phyloP scores from a whole-genome alignment of 805 yeast genomes.

The Kodamaea lidongshanica region DNA sequence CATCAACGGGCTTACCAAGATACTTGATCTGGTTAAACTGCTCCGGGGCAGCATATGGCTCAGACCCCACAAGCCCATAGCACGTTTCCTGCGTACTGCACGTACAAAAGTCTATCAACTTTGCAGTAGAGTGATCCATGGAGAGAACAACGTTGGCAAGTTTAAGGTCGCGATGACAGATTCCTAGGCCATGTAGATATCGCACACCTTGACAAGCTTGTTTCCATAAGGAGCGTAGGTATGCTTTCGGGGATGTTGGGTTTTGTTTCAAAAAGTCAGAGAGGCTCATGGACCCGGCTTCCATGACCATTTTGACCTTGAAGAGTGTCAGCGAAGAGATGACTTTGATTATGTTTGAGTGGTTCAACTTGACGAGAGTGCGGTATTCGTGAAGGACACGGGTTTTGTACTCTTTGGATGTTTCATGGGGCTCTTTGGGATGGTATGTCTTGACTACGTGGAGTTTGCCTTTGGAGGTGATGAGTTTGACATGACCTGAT shows the following conservation, averaged over 20 bases:
- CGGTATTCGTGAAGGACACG: constrained; percentile 35
- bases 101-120: constrained; percentile 42
- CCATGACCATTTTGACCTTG: constrained; percentile 23
- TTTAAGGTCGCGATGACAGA: constrained; percentile 49
- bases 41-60: constrained; percentile 44
- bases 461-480: too few relatives aligned
- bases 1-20: constrained; percentile 36
- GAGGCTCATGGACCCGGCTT: constrained; percentile 25
- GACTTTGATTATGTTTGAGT: constrained; percentile 31
- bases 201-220: constrained; percentile 36
- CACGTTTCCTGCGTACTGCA: constrained; percentile 13
- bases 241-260: too few relatives aligned
- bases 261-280: constrained; percentile 9
- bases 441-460: constrained; percentile 45
- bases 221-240: constrained; percentile 23
- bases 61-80: constrained; percentile 46
- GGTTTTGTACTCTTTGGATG: constrained; percentile 30
- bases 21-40: constrained; percentile 30
- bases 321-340: constrained; percentile 22
- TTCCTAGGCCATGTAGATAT: constrained; percentile 30
- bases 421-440: constrained; percentile 33
- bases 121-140: constrained; percentile 20
- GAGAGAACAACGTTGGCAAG: constrained; percentile 40
- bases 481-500: too few relatives aligned
- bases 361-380: constrained; percentile 21